Conservation (phyloP, 345 rosid species). For the Acer campestre region DNA sequence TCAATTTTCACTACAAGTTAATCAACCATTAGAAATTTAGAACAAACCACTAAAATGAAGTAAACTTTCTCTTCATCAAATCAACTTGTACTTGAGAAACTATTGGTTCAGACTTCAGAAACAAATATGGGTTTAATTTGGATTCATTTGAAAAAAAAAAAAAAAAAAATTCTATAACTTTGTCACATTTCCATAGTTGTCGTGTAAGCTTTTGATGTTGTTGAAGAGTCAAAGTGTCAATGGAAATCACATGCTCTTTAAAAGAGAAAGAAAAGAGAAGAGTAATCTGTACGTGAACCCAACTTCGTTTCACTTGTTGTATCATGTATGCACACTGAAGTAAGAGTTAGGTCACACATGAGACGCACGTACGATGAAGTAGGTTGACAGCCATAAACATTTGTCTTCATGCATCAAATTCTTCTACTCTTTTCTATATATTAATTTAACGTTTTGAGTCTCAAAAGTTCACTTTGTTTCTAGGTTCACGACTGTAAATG, state of each 20-base stretch:
- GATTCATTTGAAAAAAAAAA: background rate
- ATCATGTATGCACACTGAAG: background rate
- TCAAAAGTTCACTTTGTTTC: background rate
- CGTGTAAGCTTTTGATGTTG: background rate
- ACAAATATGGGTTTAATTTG: background rate
- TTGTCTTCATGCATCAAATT: constrained; percentile 1
- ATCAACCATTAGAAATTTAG: background rate
- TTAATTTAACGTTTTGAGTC: background rate
- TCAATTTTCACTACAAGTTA: background rate
- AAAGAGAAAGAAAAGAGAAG: background rate
- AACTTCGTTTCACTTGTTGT: background rate
- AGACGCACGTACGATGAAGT: constrained; percentile 20
- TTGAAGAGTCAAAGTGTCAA: constrained; percentile 17
- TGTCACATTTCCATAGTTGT: background rate
- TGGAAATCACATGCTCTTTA: constrained; percentile 34
- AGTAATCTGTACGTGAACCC: constrained; percentile 1
- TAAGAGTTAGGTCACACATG: constrained; percentile 21
- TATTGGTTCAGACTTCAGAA: constrained; percentile 1
- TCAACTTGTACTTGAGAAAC: background rate
- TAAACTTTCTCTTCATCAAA: background rate
- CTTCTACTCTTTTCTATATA: background rate
- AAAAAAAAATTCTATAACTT: background rate
- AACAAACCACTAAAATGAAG: background rate
- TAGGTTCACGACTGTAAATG: background rate
- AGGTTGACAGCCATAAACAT: background rate